Conservation (phyloP, 2,329 filamentous ascomycete species). For the Fusarium sp. region DNA sequence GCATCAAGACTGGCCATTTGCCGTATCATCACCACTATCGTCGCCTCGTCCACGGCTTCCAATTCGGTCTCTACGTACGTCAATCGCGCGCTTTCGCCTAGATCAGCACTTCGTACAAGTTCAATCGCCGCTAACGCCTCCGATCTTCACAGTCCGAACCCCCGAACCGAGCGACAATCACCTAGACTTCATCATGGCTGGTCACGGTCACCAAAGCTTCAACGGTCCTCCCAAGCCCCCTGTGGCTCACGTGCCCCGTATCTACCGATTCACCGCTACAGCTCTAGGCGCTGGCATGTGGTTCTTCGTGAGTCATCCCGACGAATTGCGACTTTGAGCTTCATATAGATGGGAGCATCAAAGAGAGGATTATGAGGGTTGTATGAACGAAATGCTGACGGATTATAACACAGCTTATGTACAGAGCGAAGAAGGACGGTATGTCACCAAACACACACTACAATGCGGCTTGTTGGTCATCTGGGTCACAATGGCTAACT, state of each 20-base stretch:
- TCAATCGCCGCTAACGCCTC: slow-evolving; percentile 1
- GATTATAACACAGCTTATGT: slow-evolving; percentile 77
- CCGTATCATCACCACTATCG: slow-evolving; percentile 28
- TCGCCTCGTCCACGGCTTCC: slow-evolving; percentile 31
- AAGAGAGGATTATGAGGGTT: not conserved
- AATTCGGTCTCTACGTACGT: slow-evolving; percentile 44
- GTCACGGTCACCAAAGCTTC: slow-evolving; percentile 43
- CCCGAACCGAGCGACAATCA: slow-evolving; percentile 26
- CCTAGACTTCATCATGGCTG: slow-evolving; percentile 43
- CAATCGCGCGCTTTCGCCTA: not conserved
- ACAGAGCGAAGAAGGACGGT: slow-evolving; percentile 96
- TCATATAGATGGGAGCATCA: not conserved
- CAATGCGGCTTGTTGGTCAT: not conserved
- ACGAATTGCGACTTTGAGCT: not conserved
- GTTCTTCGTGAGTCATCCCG: slow-evolving; percentile 84
- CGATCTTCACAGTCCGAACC: slow-evolving; percentile 18
- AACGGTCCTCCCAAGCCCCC: slow-evolving; percentile 57
- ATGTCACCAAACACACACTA: slow-evolving; percentile 39
- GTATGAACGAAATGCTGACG: slow-evolving; percentile 29
- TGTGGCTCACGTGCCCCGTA: slow-evolving; percentile 63
- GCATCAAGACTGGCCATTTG: slow-evolving; percentile 34
- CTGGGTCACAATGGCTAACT: slow-evolving; percentile 21
- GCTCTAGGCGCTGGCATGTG: slow-evolving; percentile 96
- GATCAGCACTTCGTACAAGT: not conserved
- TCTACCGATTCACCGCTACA: slow-evolving; percentile 89